Evolutionary conservation across 2,329 filamentous ascomycete species (phyloP), one percentile per base, ranked within the genome.

Genomic region (Dactylonectria macrodidyma): DNA sequence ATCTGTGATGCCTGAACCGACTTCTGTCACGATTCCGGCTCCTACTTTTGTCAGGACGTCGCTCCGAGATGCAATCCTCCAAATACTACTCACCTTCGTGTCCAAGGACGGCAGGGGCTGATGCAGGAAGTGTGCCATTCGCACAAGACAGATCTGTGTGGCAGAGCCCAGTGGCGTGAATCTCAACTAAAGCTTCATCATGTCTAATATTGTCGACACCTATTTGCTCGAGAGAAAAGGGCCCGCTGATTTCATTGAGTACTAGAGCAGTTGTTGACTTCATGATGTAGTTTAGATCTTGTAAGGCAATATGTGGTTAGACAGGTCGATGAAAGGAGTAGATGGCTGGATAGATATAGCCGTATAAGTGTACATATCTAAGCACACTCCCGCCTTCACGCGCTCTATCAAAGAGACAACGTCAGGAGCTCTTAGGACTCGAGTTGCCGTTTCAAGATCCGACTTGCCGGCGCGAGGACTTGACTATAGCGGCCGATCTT

Each of bases 91-190:
- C 6, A 51, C 62, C 62, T 60, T 65, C 62, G 24, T 65, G 62
- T 16, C 62, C 62, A 19, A 65, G 62, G 30, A 65, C 57, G 4
- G 62, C 62, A 5, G 62, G 62, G n/a, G 62, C 62, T 11, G 62
- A 60, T 1, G 57, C 62, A 41, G 62, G 62, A 3, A 65, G 50
- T 8, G 62, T 65, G 8, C 62, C 62, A 19, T 65, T 55, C 2
- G 62, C 62, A 7, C 62, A 65, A 5, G 62, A 60, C 24, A 65
- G 12, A 16, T 65, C 62, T 2, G 62, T 65, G 19, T 60, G 62
- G 33, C 62, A 65, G 26, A 65, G 34, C 1, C 62, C 62, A 30
- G 62, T 65, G 12, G 62, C 62, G 11, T 65, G 57, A 5, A 65
- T 60, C n/a, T 65, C 57, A 8, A 65, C 46, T 22, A 65, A 16